Evolutionary conservation across 495 filamentous ascomycete species (phyloP), one percentile per base, ranked within the genome.

Genomic region (Neurospora discreta): DNA sequence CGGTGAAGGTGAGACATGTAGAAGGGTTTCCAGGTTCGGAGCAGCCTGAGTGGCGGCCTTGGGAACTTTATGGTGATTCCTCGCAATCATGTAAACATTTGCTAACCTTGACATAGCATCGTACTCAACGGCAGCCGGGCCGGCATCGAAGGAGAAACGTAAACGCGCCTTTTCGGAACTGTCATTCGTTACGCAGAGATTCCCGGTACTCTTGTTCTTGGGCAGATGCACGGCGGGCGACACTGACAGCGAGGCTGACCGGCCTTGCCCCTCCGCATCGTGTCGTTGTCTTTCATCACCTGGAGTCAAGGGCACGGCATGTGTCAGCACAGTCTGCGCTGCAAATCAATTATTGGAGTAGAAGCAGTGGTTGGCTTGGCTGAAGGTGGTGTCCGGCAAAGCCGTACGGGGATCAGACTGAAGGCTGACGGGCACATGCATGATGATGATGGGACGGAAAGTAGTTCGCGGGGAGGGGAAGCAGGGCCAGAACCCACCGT

Each of bases 161-260:
- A 86, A 79, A 77, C 85, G 80, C 52, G 82, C 72, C 73, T 77
- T 83, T 43, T 84, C 83, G 36, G 81, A 76, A 60, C 40, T 76
- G 75, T 82, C 80, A 40, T 75, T 75, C 46, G 81, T 75, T 72
- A 85, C 79, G 33, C 86, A 80, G 36, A 92, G 85, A 76, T 89
- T 90, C 26, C 89, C 83, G 30, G 88, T 87, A 75, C 89, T 90
- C 72, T 84, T 83, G 81, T 89, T 89, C 81, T 87, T 91, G 74
- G 85, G 92, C 70, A 92, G 82, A 70, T 84, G 82, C 67, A 85
- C 68, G 8, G 80, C 69, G 38, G 82, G 79, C 68, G 78, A 33
- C 52, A 65, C 52, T 33, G 52, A 65, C 39, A 84, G 80, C 70
- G 78, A 74, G 71, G 68, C 72, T 65, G 52, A 65, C 36, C 77